Evolutionary conservation across 179 eudicot species (phyloP), one percentile per base, ranked within the genome.

Genomic region (Silene noctiflora): DNA sequence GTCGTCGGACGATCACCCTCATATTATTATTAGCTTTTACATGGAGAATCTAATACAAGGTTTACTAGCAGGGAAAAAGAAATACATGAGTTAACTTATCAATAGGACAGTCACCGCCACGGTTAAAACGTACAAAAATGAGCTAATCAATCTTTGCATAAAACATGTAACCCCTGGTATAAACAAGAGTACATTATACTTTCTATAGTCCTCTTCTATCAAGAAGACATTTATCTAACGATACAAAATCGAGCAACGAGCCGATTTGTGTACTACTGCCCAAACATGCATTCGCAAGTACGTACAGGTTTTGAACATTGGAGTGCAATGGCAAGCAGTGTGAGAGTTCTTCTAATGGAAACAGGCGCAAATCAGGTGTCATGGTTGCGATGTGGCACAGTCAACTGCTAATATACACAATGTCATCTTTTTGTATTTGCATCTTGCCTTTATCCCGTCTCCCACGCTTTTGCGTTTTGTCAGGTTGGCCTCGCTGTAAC

Each of bases 401-500:
- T 81, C 81, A 74, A 69, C 29, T 63, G 42, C 33, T 48, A 69
- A 90, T 70, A 77, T 75, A 85, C 73, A 81, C 12, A n/a, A 91
- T 83, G 81, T 88, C 97, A 59, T 90, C 91, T 74, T 90, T 88
- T 19, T 71, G 59, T 27, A 92, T 39, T 19, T 87, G 83, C 86
- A 84, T 87, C 84, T 89, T 89, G 62, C 88, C 96, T 76, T 82
- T 89, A 68, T 88, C 90, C 42, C 87, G 83, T 76, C 84, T 89
- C 51, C 72, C 78, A 46, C 76, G 77, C 29, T 76, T 81, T 46
- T 73, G 83, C 1, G 73, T 81, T 73, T 80, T 84, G 64, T 87
- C 96, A 3, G 96, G 89, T 87, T 91, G 84, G 59, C 93, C 96
- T 76, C 90, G 84, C 98, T 94, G 86, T 73, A 65, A 74, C 58